A percentile compares a stretch with the other conserved stretches of the same genome.
Evolutionary conservation across 2,329 filamentous ascomycete genomes (phyloP).

Genomic region (Gliomastix tumulicola): DNA sequence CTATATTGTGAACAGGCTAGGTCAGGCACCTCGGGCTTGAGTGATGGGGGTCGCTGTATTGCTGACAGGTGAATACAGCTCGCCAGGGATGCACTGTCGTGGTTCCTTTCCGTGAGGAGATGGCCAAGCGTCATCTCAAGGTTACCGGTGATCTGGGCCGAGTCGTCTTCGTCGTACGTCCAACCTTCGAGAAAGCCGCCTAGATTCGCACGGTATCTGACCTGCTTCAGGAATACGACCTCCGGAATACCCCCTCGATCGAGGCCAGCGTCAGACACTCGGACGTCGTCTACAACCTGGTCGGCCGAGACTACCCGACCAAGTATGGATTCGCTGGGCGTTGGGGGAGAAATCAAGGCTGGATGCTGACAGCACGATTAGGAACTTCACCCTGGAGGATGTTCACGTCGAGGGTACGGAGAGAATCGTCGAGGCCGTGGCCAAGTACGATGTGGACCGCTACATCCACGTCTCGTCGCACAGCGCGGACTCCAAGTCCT

Average conservation of each 20-base stretch:
- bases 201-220: too few relatives aligned
- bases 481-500: conserved; percentile 74
- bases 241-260: conserved; percentile 89
- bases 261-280: conserved; percentile 96
- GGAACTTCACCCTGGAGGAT: conserved; percentile 89
- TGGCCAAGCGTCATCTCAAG: conserved; percentile 95
- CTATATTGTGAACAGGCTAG: conserved; percentile 95
- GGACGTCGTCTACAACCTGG: conserved; percentile 93
- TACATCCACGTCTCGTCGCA: conserved; percentile 96
- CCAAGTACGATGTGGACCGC: conserved; percentile 96
- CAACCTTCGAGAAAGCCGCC: too few relatives aligned
- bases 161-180: conserved; percentile 72
- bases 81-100: conserved; percentile 92
- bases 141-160: conserved; percentile 90
- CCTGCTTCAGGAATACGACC: conserved; percentile 73
- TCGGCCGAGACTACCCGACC: conserved; percentile 91
- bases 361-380: conserved; percentile 25
- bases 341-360: neutral
- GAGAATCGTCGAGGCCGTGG: conserved; percentile 87
- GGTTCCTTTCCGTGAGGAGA: conserved; percentile 91
- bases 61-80: conserved; percentile 43
- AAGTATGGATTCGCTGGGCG: conserved; percentile 52
- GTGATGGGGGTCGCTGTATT: neutral
- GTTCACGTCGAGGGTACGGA: conserved; percentile 90
- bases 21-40: conserved; percentile 29